Percentiles rank a stretch among this genome's conserved stretches.
These are phyloP conservation scores for Cryptococcus maquisensis DNA, from an alignment of 1,284 basidiomycete species.

Conservation along the genomic window DNA sequence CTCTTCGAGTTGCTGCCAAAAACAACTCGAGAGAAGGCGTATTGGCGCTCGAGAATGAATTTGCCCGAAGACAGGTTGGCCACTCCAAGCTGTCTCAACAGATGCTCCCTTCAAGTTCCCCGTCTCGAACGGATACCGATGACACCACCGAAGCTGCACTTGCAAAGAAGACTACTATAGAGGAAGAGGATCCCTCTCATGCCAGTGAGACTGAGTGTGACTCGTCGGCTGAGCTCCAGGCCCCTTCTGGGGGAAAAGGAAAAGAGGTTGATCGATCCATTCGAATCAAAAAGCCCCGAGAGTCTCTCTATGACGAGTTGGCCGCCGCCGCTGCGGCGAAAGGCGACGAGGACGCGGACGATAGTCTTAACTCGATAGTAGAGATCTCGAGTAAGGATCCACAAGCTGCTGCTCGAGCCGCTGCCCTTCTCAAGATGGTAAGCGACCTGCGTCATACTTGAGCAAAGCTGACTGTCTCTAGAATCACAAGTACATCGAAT, in stretches of 20 bases:
- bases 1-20: background rate
- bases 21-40: background rate
- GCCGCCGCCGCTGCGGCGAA: slow-evolving; percentile 4
- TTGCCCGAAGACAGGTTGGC: background rate
- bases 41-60: background rate
- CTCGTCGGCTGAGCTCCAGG: background rate
- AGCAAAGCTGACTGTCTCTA: slow-evolving; percentile 36
- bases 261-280: slow-evolving; percentile 8
- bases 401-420: slow-evolving; percentile 76
- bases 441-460: slow-evolving; percentile 17
- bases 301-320: slow-evolving; percentile 17
- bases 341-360: slow-evolving; percentile 22
- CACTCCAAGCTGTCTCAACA: slow-evolving; percentile 12
- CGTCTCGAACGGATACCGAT: background rate
- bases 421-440: slow-evolving; percentile 79
- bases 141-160: background rate
- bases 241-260: background rate
- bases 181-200: too few species aligned
- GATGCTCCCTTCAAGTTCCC: slow-evolving; percentile 5
- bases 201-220: too few species aligned
- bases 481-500: slow-evolving; percentile 79
- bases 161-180: too few species aligned
- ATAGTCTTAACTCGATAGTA: slow-evolving; percentile 51
- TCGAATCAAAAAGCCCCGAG: slow-evolving; percentile 7
- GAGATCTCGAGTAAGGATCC: slow-evolving; percentile 78